Evolutionary conservation across 306 rosid genomes (phyloP), one percentile per base, ranked within the genome.

Genomic region (Prosopis cineraria): DNA sequence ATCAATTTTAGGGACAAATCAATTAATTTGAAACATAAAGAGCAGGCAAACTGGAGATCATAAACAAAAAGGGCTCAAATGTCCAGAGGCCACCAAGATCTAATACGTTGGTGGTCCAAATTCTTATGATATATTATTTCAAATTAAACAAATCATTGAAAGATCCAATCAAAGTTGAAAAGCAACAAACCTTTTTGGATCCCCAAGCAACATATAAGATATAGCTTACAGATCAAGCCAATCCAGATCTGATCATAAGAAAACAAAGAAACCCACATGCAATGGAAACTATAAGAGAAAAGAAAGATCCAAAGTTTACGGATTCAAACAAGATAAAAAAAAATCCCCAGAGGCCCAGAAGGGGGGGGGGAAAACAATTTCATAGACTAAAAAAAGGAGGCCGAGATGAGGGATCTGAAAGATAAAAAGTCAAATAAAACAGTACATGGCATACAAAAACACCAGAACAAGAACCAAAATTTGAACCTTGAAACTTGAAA

Each of bases 151-250:
- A 4, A 2, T 13, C 1, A 19, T 3, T 6, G 7, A 27, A 37
- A 66, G 30, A 68, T 55, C 58, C 64, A 16, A 31, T 10, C 10
- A 25, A 27, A 11, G 50, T 39, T 1, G 4, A 10, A 50, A 47
- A 40, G 37, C 1, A 3, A 3, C 19, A 27, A 9, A 73, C 29
- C 12, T 56, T 55, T 41, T 37, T 3, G 3, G 17, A 64, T 7
- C 19, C 29, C 6, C 29, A 6, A 0, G 1, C 10, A 11, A 58
- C 3, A 19, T n/a, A 40, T 45, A 50, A 36, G 47, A 73, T 24
- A 50, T 10, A 24, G 48, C 72, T 33, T n/a, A 68, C 60, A 69
- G 45, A 78, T 68, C 56, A 83, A 60, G 74, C 53, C 33, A 11
- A 17, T 60, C 7, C 16, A 4, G 41, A 74, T 75, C 83, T 7